phyloP scores from a whole-genome alignment of 345 rosid species.

The Raphanus raphanistrum region DNA sequence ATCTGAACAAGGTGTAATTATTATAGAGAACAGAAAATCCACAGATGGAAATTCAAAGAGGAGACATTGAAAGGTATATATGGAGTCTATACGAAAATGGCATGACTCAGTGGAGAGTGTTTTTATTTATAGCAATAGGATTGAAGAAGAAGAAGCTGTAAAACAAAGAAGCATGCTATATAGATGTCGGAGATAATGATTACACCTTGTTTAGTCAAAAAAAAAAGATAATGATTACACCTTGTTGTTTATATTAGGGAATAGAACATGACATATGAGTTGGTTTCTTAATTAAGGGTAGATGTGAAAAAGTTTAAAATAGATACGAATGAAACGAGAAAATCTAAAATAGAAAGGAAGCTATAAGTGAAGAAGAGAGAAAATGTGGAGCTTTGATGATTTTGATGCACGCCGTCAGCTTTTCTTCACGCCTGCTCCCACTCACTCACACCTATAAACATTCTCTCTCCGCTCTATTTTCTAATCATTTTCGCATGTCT shows the following conservation, averaged over 20 bases:
- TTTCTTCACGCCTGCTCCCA: conserved; percentile 52
- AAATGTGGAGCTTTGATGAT: conserved; percentile 70
- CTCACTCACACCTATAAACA: conserved; percentile 45
- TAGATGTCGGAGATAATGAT: conserved; percentile 38
- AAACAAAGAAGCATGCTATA: conserved; percentile 42
- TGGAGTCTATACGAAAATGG: conserved; percentile 26
- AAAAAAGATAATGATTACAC: conserved; percentile 26
- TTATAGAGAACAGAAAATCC: conserved; percentile 3
- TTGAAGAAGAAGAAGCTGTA: conserved; percentile 2
- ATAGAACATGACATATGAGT: conserved; percentile 34
- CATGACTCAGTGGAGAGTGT: conserved; percentile 22
- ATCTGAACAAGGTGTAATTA: not conserved
- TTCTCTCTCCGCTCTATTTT: conserved; percentile 14
- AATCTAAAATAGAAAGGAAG: conserved; percentile 16
- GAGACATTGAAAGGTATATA: conserved; percentile 14
- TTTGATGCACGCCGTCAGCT: conserved; percentile 98
- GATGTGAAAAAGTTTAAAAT: not conserved
- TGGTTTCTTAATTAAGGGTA: conserved; percentile 30
- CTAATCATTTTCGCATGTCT: conserved; percentile 16
- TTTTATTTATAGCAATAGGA: not conserved
- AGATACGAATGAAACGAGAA: not conserved
- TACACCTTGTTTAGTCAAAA: conserved; percentile 10
- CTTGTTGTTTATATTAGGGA: conserved; percentile 26
- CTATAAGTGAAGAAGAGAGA: conserved; percentile 26
- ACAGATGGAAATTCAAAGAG: conserved; percentile 27